These are phyloP conservation scores for Escovopsis sp. DNA, from an alignment of 2,329 filamentous ascomycete genomes.

Conservation along the genomic window DNA sequence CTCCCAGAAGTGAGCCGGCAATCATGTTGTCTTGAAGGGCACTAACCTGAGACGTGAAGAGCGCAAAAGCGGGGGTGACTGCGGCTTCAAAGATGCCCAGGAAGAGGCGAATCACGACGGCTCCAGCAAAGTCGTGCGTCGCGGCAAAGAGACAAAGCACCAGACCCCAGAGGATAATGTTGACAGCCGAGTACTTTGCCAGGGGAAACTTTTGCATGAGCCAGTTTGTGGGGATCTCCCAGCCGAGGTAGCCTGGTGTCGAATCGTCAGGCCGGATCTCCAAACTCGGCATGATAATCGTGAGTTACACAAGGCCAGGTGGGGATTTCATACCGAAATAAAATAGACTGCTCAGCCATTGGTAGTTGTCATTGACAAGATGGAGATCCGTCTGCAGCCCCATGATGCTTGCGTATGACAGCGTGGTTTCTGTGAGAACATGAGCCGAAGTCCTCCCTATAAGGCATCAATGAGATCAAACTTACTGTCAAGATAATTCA, in stretches of 20 bases:
- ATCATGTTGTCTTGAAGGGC: too few species aligned
- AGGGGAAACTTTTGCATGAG: constrained; percentile 5
- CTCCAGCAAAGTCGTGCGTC: constrained; percentile 4
- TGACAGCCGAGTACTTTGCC: constrained; percentile 7
- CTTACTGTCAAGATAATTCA: constrained; percentile 6
- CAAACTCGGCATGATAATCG: background rate
- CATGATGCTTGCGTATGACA: constrained; percentile 7
- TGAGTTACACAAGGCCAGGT: background rate
- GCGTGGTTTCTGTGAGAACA: constrained; percentile 2
- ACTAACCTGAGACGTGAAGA: constrained; percentile 4
- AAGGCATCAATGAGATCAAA: background rate
- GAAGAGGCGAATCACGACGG: constrained; percentile 6
- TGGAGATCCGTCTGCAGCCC: constrained; percentile 3
- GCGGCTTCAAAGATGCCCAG: constrained; percentile 6
- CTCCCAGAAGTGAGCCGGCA: too few species aligned
- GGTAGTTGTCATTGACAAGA: constrained; percentile 5
- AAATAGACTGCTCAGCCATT: constrained; percentile 5
- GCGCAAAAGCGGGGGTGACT: constrained; percentile 3
- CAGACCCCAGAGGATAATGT: constrained; percentile 7
- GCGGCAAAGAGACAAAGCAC: constrained; percentile 3
- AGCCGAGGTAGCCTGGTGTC: constrained; percentile 5
- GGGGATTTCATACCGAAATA: constrained; percentile 2
- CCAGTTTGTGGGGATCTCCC: constrained; percentile 5
- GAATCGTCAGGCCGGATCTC: background rate
- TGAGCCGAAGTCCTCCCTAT: background rate